A percentile compares a stretch with the other conserved stretches of the same genome.
These are phyloP conservation scores for Wallacemonas sp. DNA, from an alignment of 208 protist species.

Conservation along the genomic window DNA sequence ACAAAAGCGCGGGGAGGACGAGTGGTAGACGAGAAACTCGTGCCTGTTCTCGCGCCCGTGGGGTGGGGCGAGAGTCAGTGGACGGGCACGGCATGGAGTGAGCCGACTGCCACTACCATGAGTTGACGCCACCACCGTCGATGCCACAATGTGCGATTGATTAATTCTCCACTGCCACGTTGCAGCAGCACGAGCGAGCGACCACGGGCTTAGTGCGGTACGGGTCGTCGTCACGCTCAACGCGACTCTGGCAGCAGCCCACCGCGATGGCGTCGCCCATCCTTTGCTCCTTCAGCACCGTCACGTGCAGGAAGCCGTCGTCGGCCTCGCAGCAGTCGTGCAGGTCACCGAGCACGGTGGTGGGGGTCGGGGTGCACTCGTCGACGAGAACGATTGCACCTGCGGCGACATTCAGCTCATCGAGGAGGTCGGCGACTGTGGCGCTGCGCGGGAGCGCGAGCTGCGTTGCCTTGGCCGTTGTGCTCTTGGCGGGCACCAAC, in stretches of 20 bases:
- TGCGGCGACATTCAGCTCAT: constrained; percentile 5
- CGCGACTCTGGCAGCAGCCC: background rate
- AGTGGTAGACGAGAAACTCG: background rate
- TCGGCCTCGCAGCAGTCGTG: constrained; percentile 16
- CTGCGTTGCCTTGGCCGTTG: too few relatives aligned
- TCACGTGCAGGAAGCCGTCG: constrained; percentile 30
- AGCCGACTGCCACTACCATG: too few relatives aligned
- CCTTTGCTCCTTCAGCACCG: constrained; percentile 2
- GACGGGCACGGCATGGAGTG: too few relatives aligned
- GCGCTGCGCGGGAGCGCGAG: background rate
- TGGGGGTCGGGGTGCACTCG: constrained; percentile 12
- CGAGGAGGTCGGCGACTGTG: constrained; percentile 13
- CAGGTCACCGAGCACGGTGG: constrained; percentile 18
- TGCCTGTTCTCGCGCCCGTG: too few relatives aligned
- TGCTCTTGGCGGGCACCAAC: too few relatives aligned
- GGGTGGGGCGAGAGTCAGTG: too few relatives aligned
- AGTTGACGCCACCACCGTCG: too few relatives aligned
- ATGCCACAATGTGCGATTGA: background rate
- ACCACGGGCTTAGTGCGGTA: background rate
- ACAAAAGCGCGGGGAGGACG: constrained; percentile 1
- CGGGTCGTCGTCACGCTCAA: background rate
- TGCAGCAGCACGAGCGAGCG: background rate
- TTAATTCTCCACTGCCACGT: background rate
- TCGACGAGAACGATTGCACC: constrained; percentile 9
- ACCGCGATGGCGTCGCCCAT: constrained; percentile 13